A percentile compares a stretch with the other conserved stretches of the same genome.
These are phyloP conservation scores for Sextonia rubra DNA, from an alignment of 164 flowering plant species.

Conservation along the genomic window DNA sequence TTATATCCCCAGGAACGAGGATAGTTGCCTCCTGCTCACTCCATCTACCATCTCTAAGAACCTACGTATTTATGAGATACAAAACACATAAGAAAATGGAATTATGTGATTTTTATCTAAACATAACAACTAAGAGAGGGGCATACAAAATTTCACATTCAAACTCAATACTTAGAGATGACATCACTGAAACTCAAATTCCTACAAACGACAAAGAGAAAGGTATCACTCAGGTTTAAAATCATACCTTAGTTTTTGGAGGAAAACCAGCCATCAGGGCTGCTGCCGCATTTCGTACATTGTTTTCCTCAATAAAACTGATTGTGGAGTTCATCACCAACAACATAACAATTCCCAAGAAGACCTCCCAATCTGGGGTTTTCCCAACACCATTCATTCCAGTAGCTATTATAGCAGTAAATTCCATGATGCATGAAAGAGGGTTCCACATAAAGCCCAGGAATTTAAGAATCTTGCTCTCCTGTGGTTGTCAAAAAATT, in stretches of 20 bases:
- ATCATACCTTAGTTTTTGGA: slow-evolving; percentile 62
- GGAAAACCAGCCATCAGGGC: slow-evolving; percentile 81
- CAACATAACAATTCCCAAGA: slow-evolving; percentile 55
- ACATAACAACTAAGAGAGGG: too few relatives aligned
- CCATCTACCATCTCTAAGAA: slow-evolving; percentile 71
- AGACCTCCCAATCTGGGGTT: slow-evolving; percentile 81
- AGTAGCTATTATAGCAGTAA: slow-evolving; percentile 69
- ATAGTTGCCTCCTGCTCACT: slow-evolving; percentile 69
- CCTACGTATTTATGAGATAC: slow-evolving; percentile 28
- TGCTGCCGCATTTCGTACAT: slow-evolving; percentile 72
- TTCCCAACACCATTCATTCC: slow-evolving; percentile 51
- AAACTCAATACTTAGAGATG: too few relatives aligned
- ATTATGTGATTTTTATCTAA: too few relatives aligned
- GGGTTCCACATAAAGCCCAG: slow-evolving; percentile 86
- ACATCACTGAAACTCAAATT: background rate
- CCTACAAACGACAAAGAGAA: background rate
- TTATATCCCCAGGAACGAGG: slow-evolving; percentile 73
- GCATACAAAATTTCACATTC: too few relatives aligned
- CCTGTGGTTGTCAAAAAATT: slow-evolving; percentile 25
- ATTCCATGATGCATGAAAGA: slow-evolving; percentile 74
- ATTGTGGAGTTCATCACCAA: slow-evolving; percentile 68
- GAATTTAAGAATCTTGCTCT: slow-evolving; percentile 68
- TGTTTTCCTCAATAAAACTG: slow-evolving; percentile 72
- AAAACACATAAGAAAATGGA: background rate
- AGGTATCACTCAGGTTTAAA: background rate